Evolutionary conservation across 148 eudicot species (phyloP).

Genomic region (Polygonum maritimum): DNA sequence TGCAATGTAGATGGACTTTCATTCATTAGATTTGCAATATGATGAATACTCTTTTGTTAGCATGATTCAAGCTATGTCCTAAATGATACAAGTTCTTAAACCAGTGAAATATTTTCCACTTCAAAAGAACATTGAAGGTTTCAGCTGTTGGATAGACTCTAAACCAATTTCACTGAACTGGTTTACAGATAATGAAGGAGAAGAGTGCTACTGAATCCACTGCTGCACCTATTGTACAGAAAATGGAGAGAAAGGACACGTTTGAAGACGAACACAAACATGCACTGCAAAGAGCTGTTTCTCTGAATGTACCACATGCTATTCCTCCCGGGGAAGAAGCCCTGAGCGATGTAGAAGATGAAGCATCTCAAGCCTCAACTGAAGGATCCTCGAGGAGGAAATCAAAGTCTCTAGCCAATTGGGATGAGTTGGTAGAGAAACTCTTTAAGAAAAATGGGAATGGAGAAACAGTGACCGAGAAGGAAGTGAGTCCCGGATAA

Average conservation of each 20-base stretch:
- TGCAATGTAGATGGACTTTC: neutral
- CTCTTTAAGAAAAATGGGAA: conserved; percentile 35
- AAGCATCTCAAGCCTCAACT: conserved; percentile 7
- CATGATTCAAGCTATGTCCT: neutral
- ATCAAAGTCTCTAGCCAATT: conserved; percentile 28
- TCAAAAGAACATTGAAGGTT: neutral
- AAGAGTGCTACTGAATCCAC: conserved; percentile 25
- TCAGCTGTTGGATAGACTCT: neutral
- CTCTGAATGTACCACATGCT: conserved; percentile 79
- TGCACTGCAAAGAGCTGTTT: conserved; percentile 81
- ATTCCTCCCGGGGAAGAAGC: conserved; percentile 22
- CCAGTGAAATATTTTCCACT: neutral
- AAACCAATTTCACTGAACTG: neutral
- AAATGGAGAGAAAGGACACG: conserved; percentile 53
- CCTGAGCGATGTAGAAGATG: conserved; percentile 11
- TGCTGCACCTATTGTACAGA: conserved; percentile 58
- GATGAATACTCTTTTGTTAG: neutral
- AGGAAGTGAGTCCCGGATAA: neutral
- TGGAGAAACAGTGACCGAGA: conserved; percentile 15
- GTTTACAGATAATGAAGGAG: conserved; percentile 47
- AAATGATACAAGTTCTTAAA: too few relatives aligned
- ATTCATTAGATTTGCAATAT: neutral
- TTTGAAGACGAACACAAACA: conserved; percentile 76
- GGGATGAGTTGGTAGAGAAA: conserved; percentile 57
- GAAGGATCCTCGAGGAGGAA: conserved; percentile 13